phyloP scores from a whole-genome alignment of 1,284 basidiomycete species.

The Heterobasidion irregulare region DNA sequence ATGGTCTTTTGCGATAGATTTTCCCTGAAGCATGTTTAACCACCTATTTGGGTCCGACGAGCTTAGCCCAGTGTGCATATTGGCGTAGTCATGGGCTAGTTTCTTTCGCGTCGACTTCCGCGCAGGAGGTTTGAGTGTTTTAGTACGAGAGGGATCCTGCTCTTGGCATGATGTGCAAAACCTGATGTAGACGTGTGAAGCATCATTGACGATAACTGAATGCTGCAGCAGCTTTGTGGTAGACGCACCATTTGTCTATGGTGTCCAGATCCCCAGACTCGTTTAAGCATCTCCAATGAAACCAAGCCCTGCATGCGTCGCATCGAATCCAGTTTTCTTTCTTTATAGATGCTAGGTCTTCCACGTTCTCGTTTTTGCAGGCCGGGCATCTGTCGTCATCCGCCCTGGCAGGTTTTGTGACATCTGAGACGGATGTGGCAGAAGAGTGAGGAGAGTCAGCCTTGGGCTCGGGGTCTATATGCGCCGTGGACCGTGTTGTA shows the following conservation, averaged over 20 bases:
- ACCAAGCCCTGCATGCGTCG: constrained; percentile 73
- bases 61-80: constrained; percentile 48
- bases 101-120: constrained; percentile 74
- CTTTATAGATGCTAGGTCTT: constrained; percentile 16
- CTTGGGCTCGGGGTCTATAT: background rate
- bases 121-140: constrained; percentile 67
- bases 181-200: constrained; percentile 30
- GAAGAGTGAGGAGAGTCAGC: background rate
- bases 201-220: background rate
- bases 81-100: constrained; percentile 68
- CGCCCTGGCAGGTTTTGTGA: background rate
- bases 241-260: constrained; percentile 47
- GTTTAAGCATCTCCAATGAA: constrained; percentile 75
- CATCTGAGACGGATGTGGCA: background rate
- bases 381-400: background rate
- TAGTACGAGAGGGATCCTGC: constrained; percentile 48
- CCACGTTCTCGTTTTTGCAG: background rate
- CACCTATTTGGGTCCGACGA: constrained; percentile 61
- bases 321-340: constrained; percentile 71
- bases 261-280: constrained; percentile 52
- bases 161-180: constrained; percentile 59
- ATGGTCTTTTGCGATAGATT: constrained; percentile 46
- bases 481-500: background rate
- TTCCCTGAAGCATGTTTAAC: constrained; percentile 58
- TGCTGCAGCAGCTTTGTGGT: background rate